Conservation (phyloP, 176 grass and related monocot genomes). For the Ananas comosus region DNA sequence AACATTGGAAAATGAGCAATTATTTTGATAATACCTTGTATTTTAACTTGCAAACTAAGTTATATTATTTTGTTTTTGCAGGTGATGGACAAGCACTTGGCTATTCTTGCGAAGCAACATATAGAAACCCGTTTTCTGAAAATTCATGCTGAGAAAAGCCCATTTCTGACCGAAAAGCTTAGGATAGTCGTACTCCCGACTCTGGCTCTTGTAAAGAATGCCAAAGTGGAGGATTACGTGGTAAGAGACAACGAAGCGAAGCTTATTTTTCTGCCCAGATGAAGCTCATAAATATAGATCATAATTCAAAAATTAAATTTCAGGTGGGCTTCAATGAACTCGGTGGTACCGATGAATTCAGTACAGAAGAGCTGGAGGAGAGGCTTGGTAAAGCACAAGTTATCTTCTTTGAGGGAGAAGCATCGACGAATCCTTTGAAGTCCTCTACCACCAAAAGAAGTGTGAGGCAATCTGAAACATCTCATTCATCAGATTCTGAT, state of each 20-base stretch:
- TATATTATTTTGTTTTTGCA: conserved; percentile 17
- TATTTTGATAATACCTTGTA: background rate
- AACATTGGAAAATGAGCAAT: background rate
- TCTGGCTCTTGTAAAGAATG: conserved; percentile 80
- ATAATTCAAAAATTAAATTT: conserved; percentile 1
- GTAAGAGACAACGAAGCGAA: conserved; percentile 30
- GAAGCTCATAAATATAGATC: background rate
- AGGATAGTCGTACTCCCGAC: conserved; percentile 76
- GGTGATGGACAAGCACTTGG: conserved; percentile 91
- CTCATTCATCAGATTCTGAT: conserved; percentile 72
- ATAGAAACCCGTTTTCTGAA: conserved; percentile 88
- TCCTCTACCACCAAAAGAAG: conserved; percentile 37
- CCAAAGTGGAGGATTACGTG: conserved; percentile 91
- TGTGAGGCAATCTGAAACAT: conserved; percentile 46
- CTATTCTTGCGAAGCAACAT: conserved; percentile 82
- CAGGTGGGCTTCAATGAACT: conserved; percentile 96
- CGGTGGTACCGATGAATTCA: conserved; percentile 83
- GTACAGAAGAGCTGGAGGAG: conserved; percentile 73
- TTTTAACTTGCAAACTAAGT: background rate
- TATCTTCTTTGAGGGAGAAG: conserved; percentile 73
- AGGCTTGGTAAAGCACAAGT: conserved; percentile 64
- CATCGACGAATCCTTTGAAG: conserved; percentile 32
- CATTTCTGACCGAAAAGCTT: conserved; percentile 87
- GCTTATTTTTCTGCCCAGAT: background rate
- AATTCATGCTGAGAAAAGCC: conserved; percentile 89